phyloP scores from a whole-genome alignment of 768 basidiomycete genomes.

The Kockovaella imperatae region DNA sequence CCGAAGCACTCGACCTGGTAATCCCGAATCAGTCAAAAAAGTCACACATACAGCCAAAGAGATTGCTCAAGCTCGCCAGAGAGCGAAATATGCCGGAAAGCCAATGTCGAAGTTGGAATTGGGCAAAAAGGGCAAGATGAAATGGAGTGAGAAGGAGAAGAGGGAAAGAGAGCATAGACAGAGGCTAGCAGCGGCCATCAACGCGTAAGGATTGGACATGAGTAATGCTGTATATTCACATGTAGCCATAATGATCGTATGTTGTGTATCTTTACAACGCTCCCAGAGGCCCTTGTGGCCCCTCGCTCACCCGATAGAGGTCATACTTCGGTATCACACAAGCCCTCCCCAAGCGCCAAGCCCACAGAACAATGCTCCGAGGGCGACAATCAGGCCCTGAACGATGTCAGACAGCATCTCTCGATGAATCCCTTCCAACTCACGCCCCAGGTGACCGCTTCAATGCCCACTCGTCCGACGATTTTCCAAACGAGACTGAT shows the following conservation, averaged over 20 bases:
- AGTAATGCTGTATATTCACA: not conserved
- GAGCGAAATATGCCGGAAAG: conserved; percentile 9
- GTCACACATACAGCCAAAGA: conserved; percentile 32
- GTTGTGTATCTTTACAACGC: not conserved
- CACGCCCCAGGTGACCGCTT: conserved; percentile 44
- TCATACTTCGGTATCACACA: conserved; percentile 20
- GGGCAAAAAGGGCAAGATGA: conserved; percentile 37
- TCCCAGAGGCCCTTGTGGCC: not conserved
- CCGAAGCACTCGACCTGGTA: not conserved
- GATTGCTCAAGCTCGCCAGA: conserved; percentile 21
- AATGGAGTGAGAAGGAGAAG: conserved; percentile 32
- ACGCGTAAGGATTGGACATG: conserved; percentile 5
- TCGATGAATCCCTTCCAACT: conserved; percentile 10
- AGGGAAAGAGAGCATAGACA: conserved; percentile 33
- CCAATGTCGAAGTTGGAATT: conserved; percentile 15
- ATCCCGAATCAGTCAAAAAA: conserved; percentile 6
- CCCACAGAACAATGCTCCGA: conserved; percentile 42
- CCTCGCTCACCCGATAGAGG: not conserved
- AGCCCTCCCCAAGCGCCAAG: conserved; percentile 40
- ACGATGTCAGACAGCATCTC: not conserved
- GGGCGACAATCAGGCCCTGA: conserved; percentile 42
- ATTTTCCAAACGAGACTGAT: conserved; percentile 39
- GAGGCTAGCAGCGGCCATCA: conserved; percentile 21
- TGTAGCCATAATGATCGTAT: not conserved
- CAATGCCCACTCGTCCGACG: conserved; percentile 38